Conservation (phyloP, 2,329 filamentous ascomycete species). For the Camillea tinctor region DNA sequence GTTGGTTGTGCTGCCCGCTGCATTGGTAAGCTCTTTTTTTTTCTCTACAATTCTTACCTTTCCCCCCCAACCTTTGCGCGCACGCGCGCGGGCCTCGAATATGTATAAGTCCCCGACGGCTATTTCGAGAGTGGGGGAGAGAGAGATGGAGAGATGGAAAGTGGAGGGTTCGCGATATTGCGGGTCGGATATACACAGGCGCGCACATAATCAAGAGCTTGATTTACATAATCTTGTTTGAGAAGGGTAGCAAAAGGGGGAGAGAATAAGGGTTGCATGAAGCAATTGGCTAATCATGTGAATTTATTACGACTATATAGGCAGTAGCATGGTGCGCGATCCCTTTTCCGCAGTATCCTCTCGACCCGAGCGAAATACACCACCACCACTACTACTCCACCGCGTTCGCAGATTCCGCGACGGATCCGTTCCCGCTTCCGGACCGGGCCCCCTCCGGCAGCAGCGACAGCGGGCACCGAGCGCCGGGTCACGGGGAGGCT, state of each 20-base stretch:
- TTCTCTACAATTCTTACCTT: background rate
- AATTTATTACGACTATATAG: constrained; percentile 32
- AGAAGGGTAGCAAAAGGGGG: too few relatives aligned
- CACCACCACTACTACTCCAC: background rate
- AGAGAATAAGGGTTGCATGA: too few relatives aligned
- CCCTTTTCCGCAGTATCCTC: constrained; percentile 62
- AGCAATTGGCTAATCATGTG: constrained; percentile 2
- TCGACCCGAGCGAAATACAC: constrained; percentile 41
- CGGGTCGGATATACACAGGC: too few relatives aligned
- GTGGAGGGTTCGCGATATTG: background rate
- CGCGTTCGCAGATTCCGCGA: background rate
- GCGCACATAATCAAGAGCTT: too few relatives aligned
- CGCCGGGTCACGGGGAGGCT: constrained; percentile 62
- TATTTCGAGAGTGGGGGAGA: too few relatives aligned
- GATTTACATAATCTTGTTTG: too few relatives aligned
- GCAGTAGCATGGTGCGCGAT: constrained; percentile 64
- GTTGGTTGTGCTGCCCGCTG: constrained; percentile 60
- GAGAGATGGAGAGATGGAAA: background rate
- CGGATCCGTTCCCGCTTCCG: constrained; percentile 23
- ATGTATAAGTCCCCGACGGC: background rate
- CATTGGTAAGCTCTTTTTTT: constrained; percentile 48
- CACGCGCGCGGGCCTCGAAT: too few relatives aligned
- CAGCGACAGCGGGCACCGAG: constrained; percentile 34
- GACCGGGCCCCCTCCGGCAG: constrained; percentile 19
- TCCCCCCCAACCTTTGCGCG: too few relatives aligned